phyloP scores from a whole-genome alignment of 2,329 filamentous ascomycete species.

The Nannizziopsis barbatae region DNA sequence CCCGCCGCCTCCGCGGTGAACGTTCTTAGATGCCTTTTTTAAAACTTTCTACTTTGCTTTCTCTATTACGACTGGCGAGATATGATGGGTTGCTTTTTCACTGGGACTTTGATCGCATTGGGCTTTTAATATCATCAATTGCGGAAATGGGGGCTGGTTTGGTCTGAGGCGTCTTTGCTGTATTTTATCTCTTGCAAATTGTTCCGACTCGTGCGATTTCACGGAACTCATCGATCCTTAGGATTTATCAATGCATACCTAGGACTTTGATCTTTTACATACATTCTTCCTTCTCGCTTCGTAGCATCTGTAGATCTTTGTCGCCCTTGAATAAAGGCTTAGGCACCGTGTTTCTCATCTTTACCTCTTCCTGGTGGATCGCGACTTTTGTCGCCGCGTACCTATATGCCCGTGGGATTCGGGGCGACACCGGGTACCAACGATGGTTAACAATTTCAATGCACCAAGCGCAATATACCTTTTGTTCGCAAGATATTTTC shows the following conservation, averaged over 20 bases:
- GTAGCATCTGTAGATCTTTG: no score
- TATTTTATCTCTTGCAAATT: constrained; percentile 14
- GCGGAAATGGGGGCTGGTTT: constrained; percentile 13
- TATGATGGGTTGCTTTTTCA: constrained; percentile 32
- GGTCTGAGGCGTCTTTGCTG: constrained; percentile 16
- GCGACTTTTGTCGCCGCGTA: no score
- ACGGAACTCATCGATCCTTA: background rate
- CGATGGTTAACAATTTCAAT: no score
- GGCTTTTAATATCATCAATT: constrained; percentile 20
- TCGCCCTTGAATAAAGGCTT: no score
- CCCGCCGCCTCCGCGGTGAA: constrained; percentile 87
- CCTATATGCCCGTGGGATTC: no score
- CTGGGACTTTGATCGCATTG: constrained; percentile 31
- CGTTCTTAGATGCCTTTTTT: constrained; percentile 52
- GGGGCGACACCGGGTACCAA: no score
- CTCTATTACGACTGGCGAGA: constrained; percentile 35
- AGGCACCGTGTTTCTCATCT: background rate
- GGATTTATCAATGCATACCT: constrained; percentile 3
- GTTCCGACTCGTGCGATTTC: constrained; percentile 1
- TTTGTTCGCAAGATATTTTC: no score
- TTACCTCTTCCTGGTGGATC: no score
- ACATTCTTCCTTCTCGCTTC: background rate
- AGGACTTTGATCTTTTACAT: background rate
- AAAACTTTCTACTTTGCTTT: constrained; percentile 24
- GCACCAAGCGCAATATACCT: no score